These are phyloP conservation scores for Cladorrhinum sp. DNA, from an alignment of 2,329 filamentous ascomycete genomes.

Conservation along the genomic window DNA sequence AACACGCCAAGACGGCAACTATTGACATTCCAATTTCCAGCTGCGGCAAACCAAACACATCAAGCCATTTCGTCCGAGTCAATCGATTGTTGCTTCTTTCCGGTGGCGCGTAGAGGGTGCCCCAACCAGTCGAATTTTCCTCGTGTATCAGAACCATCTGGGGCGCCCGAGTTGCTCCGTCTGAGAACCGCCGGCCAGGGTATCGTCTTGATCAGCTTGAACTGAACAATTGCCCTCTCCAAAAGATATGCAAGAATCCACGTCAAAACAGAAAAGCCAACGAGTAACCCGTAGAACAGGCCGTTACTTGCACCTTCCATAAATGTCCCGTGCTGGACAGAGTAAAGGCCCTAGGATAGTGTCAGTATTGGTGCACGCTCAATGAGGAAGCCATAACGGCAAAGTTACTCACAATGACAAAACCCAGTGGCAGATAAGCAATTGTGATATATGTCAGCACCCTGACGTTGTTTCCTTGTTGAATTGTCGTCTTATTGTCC, in stretches of 20 bases:
- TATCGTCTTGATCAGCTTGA: neutral
- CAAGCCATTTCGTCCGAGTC: neutral
- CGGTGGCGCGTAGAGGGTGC: neutral
- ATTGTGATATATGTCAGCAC: conserved; percentile 18
- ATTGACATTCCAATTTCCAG: neutral
- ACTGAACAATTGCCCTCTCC: conserved; percentile 11
- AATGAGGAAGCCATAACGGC: neutral
- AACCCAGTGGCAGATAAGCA: conserved; percentile 13
- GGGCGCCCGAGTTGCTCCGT: neutral
- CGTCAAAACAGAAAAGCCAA: conserved; percentile 9
- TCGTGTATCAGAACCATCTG: neutral
- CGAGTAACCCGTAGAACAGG: conserved; percentile 9
- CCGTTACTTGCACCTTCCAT: conserved; percentile 13
- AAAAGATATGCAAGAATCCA: conserved; percentile 12
- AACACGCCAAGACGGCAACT: neutral
- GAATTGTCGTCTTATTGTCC: conserved; percentile 17
- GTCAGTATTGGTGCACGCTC: neutral
- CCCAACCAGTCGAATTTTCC: neutral
- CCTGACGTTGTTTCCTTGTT: conserved; percentile 16
- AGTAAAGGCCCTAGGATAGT: conserved; percentile 9
- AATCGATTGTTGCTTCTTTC: neutral
- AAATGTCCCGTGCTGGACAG: conserved; percentile 13
- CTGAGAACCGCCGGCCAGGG: neutral
- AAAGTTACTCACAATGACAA: conserved; percentile 10
- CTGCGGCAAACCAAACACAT: neutral